Evolutionary conservation across 306 rosid genomes (phyloP), one percentile per base, ranked within the genome.

Genomic region (Pterocarpus santalinus): DNA sequence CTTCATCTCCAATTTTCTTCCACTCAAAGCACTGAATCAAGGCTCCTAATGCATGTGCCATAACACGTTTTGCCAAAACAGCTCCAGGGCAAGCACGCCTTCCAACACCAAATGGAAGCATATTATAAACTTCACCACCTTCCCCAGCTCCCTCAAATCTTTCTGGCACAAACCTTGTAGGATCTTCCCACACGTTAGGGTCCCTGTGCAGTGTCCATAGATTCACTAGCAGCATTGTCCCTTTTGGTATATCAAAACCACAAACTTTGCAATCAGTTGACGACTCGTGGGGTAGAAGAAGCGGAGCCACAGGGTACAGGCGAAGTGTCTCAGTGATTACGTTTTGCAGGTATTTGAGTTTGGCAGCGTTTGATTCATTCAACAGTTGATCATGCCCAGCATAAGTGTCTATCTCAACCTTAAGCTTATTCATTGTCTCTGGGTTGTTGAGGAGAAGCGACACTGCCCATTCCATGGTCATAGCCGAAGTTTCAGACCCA

Each of bases 401-500:
- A 0, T 8, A 3, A 3, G 32, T 15, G 34, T 85, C 79, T 35
- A 90, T 67, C 36, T 88, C 91, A 2, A 2, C 28, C 8, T 4
- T 41, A 0, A 61, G 75, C 56, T 82, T 86, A 3, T 71, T 32
- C 85, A 90, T 47, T 44, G 5, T 80, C 49, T 82, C 69, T 4
- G 91, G 94, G 69, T 88, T 70, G 67, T 88, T 88, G 0, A 88
- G 86, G n/a, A 90, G 84, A 51, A 85, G 82, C 1, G 93, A 73
- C 35, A 87, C 8, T n/a, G 90, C 90, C 89, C 91, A 88, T 76
- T 88, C 91, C 81, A 88, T 14, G 3, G 90, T 67, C 5, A 66
- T 75, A 15, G 91, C 69, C 9, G 89, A 14, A 1, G 90, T 82
- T 3, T 90, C 90, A 2, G 87, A 73, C 1, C 90, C 93, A 6